phyloP scores from a whole-genome alignment of 176 grass and related monocot genomes.

The Triticum timopheevii region DNA sequence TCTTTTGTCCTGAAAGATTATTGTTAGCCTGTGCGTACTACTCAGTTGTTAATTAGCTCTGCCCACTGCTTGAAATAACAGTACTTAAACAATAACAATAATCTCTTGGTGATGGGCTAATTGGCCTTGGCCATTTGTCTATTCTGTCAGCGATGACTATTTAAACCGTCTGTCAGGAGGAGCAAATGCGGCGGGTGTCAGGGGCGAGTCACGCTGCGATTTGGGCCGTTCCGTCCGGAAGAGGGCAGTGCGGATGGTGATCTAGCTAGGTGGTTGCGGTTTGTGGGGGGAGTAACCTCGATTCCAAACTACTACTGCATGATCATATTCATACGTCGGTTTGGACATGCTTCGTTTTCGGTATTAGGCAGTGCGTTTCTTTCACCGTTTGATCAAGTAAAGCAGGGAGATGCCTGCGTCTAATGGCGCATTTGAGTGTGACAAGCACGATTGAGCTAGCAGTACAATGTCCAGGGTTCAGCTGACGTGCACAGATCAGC shows the following conservation, averaged over 20 bases:
- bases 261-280: neutral
- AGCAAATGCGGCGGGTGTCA: constrained; percentile 22
- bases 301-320: constrained; percentile 41
- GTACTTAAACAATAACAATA: neutral
- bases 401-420: neutral
- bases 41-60: neutral
- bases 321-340: constrained; percentile 9
- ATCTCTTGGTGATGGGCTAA: neutral
- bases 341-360: constrained; percentile 47
- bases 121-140: neutral
- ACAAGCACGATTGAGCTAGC: constrained; percentile 1
- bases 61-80: neutral
- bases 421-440: constrained; percentile 15
- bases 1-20: neutral
- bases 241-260: neutral
- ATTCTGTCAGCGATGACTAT: neutral
- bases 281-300: constrained; percentile 35
- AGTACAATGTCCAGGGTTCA: neutral
- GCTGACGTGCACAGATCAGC: neutral
- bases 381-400: constrained; percentile 35
- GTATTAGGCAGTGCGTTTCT: constrained; percentile 29
- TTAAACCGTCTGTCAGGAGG: neutral
- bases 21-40: neutral
- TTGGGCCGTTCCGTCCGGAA: neutral
- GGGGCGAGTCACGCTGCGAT: constrained; percentile 11